Conservation (phyloP, 306 rosid genomes). For the Rubus idaeus region DNA sequence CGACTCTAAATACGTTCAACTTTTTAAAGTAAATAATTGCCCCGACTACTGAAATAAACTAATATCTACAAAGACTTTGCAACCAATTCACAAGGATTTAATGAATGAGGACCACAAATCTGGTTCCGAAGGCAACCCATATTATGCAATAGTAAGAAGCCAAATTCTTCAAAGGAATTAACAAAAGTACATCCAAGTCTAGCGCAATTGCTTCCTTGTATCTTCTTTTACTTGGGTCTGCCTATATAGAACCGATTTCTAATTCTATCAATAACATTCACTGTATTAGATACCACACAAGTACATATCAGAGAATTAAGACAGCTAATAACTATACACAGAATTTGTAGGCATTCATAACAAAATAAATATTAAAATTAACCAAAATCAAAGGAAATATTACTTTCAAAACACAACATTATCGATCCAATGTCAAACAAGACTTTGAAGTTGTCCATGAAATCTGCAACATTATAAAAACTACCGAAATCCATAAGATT, state of each 20-base stretch:
- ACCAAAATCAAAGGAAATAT: neutral
- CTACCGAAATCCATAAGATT: neutral
- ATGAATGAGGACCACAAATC: neutral
- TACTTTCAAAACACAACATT: slow-evolving; percentile 25
- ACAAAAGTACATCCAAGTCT: too few relatives aligned
- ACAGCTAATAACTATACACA: neutral
- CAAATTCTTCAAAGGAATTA: neutral
- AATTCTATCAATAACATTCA: neutral
- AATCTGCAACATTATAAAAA: slow-evolving; percentile 18
- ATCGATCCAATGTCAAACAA: slow-evolving; percentile 20
- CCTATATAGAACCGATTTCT: neutral
- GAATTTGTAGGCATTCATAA: neutral
- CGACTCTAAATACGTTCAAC: neutral
- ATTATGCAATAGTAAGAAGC: neutral
- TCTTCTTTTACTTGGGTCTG: neutral
- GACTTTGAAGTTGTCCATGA: slow-evolving; percentile 7
- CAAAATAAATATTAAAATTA: neutral
- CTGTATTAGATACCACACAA: neutral
- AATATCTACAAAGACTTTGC: too few relatives aligned
- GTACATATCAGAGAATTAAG: neutral
- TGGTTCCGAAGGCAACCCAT: neutral
- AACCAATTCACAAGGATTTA: too few relatives aligned
- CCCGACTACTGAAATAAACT: neutral
- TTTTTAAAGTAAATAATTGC: neutral
- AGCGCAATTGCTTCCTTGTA: neutral